These are phyloP conservation scores for Mikania micrantha DNA, from an alignment of 129 eudicot species.

Conservation along the genomic window DNA sequence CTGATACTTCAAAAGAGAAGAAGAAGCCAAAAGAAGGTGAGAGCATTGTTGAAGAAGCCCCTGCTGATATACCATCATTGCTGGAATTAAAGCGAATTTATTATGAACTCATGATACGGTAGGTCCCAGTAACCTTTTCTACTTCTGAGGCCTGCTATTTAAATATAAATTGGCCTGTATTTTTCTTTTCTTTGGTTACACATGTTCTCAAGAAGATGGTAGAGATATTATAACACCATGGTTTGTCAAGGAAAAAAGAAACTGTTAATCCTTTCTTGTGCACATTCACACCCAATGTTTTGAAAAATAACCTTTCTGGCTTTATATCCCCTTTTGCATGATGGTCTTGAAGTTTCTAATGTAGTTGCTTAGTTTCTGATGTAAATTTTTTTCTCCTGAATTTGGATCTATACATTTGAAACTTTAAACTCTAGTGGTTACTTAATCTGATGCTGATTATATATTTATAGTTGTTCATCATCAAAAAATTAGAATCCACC, in stretches of 20 bases:
- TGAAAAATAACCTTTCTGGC: not conserved
- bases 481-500: not conserved
- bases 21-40: constrained; percentile 83
- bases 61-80: constrained; percentile 78
- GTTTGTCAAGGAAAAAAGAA: not conserved
- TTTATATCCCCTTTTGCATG: not conserved
- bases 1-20: constrained; percentile 76
- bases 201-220: not conserved
- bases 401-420: not conserved
- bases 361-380: not conserved
- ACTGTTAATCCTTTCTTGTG: not conserved
- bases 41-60: constrained; percentile 71
- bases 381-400: too few species aligned
- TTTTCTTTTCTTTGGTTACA: not conserved
- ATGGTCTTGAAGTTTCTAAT: not conserved
- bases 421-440: not conserved
- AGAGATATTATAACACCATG: not conserved
- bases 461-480: not conserved
- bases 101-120: constrained; percentile 86
- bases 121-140: not conserved
- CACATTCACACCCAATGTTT: not conserved
- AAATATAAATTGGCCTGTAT: not conserved
- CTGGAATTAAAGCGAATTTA: constrained; percentile 70
- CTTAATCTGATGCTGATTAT: not conserved
- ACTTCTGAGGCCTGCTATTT: not conserved